A percentile compares a stretch with the other conserved stretches of the same genome.
Conservation (phyloP, 805 yeast species). For the Saturnispora sanitii region DNA sequence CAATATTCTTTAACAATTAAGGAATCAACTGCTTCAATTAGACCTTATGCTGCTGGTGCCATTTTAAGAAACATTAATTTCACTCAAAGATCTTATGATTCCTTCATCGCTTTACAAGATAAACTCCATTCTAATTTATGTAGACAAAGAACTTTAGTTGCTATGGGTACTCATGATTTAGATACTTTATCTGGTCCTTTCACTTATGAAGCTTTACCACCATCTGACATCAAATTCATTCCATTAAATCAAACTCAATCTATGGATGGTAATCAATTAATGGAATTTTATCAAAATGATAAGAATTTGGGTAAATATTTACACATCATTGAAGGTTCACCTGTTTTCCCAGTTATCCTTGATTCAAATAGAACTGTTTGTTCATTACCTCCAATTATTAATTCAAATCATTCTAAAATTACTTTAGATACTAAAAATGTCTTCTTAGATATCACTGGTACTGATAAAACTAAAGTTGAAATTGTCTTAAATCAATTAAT, state of each 20-base stretch:
- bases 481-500: slow-evolving; percentile 86
- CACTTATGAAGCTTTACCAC: slow-evolving; percentile 76
- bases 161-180: slow-evolving; percentile 96
- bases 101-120: slow-evolving; percentile 93
- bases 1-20: slow-evolving; percentile 59
- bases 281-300: slow-evolving; percentile 87
- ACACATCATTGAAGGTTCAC: slow-evolving; percentile 79
- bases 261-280: slow-evolving; percentile 66
- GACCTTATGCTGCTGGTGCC: slow-evolving; percentile 97
- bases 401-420: slow-evolving; percentile 84
- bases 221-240: slow-evolving; percentile 61
- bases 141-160: slow-evolving; percentile 94
- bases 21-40: slow-evolving; percentile 57
- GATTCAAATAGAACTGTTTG: slow-evolving; percentile 71
- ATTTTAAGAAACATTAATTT: slow-evolving; percentile 75
- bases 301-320: slow-evolving; percentile 83
- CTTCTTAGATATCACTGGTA: slow-evolving; percentile 89
- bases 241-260: slow-evolving; percentile 65
- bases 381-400: slow-evolving; percentile 95
- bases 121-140: slow-evolving; percentile 91
- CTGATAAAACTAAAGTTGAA: slow-evolving; percentile 90
- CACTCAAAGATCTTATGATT: slow-evolving; percentile 78
- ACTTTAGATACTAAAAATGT: slow-evolving; percentile 76
- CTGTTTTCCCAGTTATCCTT: slow-evolving; percentile 82
- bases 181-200: slow-evolving; percentile 74